Evolutionary conservation across 495 filamentous ascomycete genomes (phyloP).

Genomic region (Aspergillus conjunctus): DNA sequence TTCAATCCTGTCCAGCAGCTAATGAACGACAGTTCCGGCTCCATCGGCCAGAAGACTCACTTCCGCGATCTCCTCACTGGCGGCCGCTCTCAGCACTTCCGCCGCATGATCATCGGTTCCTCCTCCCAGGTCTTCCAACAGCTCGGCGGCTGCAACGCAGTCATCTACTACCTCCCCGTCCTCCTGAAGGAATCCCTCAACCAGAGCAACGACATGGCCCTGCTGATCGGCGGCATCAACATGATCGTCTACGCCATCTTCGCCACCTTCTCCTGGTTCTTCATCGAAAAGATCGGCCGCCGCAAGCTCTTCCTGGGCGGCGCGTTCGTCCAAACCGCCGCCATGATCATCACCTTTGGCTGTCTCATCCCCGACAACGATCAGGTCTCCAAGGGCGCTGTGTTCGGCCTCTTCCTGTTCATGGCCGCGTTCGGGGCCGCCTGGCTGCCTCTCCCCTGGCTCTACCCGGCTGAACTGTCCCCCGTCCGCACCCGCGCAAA

Average conservation of each 20-base stretch:
- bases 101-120: slow-evolving; percentile 52
- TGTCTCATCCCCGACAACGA: slow-evolving; percentile 63
- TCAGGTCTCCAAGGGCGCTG: slow-evolving; percentile 65
- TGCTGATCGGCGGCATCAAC: slow-evolving; percentile 79
- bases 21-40: slow-evolving; percentile 28
- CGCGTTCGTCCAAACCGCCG: slow-evolving; percentile 66
- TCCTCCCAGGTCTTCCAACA: slow-evolving; percentile 83
- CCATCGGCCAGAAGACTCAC: slow-evolving; percentile 37
- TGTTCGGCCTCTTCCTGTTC: slow-evolving; percentile 77
- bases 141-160: slow-evolving; percentile 73
- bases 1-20: not conserved
- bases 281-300: slow-evolving; percentile 75
- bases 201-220: slow-evolving; percentile 61
- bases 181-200: slow-evolving; percentile 69
- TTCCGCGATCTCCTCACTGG: slow-evolving; percentile 46
- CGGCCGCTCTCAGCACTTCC: slow-evolving; percentile 49
- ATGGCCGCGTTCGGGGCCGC: slow-evolving; percentile 77
- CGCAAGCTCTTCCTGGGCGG: slow-evolving; percentile 75
- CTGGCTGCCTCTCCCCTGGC: slow-evolving; percentile 61
- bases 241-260: slow-evolving; percentile 84
- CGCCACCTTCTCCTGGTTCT: slow-evolving; percentile 79
- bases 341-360: slow-evolving; percentile 76
- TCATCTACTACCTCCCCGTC: slow-evolving; percentile 85
- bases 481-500: slow-evolving; percentile 73
- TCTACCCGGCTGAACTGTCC: slow-evolving; percentile 71